Evolutionary conservation across 2,329 filamentous ascomycete species (phyloP).

Genomic region (Aspergillus glaucus): DNA sequence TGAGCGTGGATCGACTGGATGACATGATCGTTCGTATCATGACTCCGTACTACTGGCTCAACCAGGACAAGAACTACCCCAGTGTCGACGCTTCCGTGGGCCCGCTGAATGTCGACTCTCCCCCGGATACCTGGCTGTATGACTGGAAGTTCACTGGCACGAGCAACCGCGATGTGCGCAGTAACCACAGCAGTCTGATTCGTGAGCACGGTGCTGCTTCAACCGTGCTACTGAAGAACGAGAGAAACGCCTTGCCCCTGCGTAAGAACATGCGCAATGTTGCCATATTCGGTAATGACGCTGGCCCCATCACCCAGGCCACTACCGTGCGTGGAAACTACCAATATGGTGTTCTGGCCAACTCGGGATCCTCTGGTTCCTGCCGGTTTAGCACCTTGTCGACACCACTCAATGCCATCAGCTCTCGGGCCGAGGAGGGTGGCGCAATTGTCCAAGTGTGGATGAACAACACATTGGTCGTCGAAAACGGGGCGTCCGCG

Average conservation of each 20-base stretch:
- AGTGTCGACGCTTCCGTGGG: conserved; percentile 23
- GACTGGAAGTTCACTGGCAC: conserved; percentile 11
- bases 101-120: conserved; percentile 8
- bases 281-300: conserved; percentile 47
- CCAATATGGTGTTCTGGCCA: conserved; percentile 12
- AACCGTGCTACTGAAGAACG: conserved; percentile 63
- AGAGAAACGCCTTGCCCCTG: conserved; percentile 44
- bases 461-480: conserved; percentile 15
- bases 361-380: conserved; percentile 13
- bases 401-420: conserved; percentile 24
- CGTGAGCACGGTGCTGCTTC: conserved; percentile 68
- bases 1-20: conserved; percentile 36
- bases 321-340: conserved; percentile 6
- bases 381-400: conserved; percentile 20
- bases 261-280: conserved; percentile 39
- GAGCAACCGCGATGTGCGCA: conserved; percentile 53
- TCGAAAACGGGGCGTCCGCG: conserved; percentile 1
- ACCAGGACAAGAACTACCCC: conserved; percentile 39
- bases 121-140: conserved; percentile 8
- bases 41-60: conserved; percentile 41
- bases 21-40: conserved; percentile 45
- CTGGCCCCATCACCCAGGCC: conserved; percentile 28
- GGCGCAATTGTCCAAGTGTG: conserved; percentile 17
- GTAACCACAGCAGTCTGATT: conserved; percentile 62
- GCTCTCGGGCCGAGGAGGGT: conserved; percentile 15